These are phyloP conservation scores for Yarrowia osloensis DNA, from an alignment of 805 yeast genomes.

Conservation along the genomic window DNA sequence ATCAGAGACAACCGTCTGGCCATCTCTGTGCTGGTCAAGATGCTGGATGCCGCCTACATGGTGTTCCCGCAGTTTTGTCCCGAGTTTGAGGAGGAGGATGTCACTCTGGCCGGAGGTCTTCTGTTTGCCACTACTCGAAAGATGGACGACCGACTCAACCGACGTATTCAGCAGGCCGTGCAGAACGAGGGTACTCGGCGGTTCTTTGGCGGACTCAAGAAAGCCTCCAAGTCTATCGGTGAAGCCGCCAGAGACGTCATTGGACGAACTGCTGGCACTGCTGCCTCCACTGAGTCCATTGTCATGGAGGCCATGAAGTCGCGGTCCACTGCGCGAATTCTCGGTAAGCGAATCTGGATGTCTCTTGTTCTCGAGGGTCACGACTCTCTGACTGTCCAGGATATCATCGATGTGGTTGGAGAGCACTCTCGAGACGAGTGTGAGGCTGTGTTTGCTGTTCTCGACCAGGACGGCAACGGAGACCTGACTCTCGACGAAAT, in stretches of 20 bases:
- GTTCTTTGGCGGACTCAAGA: conserved; percentile 28
- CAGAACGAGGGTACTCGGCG: conserved; percentile 33
- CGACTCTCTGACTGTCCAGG: conserved; percentile 41
- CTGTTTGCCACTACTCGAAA: conserved; percentile 31
- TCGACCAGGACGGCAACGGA: conserved; percentile 45
- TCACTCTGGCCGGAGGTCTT: conserved; percentile 37
- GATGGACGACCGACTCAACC: conserved; percentile 34
- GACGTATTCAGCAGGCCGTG: conserved; percentile 35
- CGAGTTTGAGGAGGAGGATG: conserved; percentile 45
- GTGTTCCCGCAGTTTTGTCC: conserved; percentile 43
- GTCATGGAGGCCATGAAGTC: conserved; percentile 43
- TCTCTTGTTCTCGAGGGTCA: conserved; percentile 46
- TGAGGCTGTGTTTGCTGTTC: conserved; percentile 40
- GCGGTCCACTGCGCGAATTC: conserved; percentile 37
- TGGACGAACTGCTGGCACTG: conserved; percentile 35
- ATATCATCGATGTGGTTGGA: conserved; percentile 43
- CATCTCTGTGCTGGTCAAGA: conserved; percentile 38
- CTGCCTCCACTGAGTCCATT: not conserved
- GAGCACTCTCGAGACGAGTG: conserved; percentile 40
- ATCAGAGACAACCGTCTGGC: conserved; percentile 44
- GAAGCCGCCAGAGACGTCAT: conserved; percentile 39
- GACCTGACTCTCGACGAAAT: conserved; percentile 45
- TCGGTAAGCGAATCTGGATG: conserved; percentile 47
- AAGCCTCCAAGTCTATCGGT: conserved; percentile 38
- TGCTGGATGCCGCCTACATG: conserved; percentile 42